phyloP scores from a whole-genome alignment of 495 filamentous ascomycete genomes.

The Parathielavia appendiculata region DNA sequence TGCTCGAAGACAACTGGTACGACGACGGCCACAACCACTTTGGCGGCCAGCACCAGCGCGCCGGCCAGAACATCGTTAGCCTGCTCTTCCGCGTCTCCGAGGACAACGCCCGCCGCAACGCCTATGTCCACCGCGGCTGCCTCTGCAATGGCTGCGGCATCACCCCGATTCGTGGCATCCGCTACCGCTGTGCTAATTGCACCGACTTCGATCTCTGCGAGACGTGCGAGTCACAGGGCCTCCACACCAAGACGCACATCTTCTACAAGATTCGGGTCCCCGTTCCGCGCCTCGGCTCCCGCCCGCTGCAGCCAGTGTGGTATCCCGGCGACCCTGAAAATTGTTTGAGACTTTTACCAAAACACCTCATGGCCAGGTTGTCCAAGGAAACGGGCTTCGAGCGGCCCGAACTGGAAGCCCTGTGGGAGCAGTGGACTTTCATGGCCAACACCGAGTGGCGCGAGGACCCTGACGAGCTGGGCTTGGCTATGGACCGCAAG shows the following conservation, averaged over 20 bases:
- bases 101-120: conserved; percentile 73
- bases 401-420: conserved; percentile 76
- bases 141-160: conserved; percentile 82
- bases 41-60: conserved; percentile 45
- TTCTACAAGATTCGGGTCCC: conserved; percentile 76
- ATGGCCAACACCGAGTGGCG: conserved; percentile 80
- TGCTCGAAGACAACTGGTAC: conserved; percentile 55
- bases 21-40: conserved; percentile 36
- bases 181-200: conserved; percentile 90
- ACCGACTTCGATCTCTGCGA: conserved; percentile 89
- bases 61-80: conserved; percentile 67
- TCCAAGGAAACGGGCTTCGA: conserved; percentile 71
- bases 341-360: conserved; percentile 55
- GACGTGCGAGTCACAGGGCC: conserved; percentile 74
- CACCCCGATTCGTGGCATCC: conserved; percentile 82
- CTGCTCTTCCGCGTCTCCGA: conserved; percentile 75
- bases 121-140: conserved; percentile 91
- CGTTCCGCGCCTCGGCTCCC: conserved; percentile 42
- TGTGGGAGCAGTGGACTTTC: conserved; percentile 95
- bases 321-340: conserved; percentile 82
- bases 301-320: conserved; percentile 71
- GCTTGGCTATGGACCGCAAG: conserved; percentile 79
- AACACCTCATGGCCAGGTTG: conserved; percentile 58
- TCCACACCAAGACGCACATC: conserved; percentile 87
- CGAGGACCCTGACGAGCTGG: conserved; percentile 71